These are phyloP conservation scores for Crithidia thermophila DNA, from an alignment of 208 protist species.

Conservation along the genomic window DNA sequence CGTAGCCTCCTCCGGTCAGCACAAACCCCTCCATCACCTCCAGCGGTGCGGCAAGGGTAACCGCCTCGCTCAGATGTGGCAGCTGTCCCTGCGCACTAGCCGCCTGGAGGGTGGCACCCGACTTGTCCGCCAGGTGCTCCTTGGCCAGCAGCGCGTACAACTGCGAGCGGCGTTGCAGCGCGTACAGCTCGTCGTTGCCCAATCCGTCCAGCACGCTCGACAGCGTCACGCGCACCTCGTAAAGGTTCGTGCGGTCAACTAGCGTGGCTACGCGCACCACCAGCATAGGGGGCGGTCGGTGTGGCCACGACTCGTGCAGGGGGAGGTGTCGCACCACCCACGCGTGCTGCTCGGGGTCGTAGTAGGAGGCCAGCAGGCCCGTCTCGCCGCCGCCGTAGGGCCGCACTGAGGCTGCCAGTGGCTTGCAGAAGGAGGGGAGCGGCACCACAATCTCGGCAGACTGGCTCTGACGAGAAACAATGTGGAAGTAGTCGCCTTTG, in stretches of 20 bases:
- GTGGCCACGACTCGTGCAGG: conserved; percentile 26
- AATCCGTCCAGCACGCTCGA: conserved; percentile 34
- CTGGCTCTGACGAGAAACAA: conserved; percentile 35
- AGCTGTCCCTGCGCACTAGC: conserved; percentile 15
- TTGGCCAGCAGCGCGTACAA: conserved; percentile 16
- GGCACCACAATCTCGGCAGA: conserved; percentile 30
- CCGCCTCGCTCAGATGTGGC: conserved; percentile 18
- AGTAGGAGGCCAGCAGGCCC: conserved; percentile 62
- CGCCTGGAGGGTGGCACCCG: conserved; percentile 1
- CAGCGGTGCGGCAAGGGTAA: conserved; percentile 35
- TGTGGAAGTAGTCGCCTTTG: conserved; percentile 22
- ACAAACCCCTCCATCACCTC: conserved; percentile 49
- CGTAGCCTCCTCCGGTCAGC: conserved; percentile 56
- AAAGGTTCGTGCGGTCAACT: conserved; percentile 43
- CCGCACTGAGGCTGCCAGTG: conserved; percentile 39
- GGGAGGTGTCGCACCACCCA: conserved; percentile 63
- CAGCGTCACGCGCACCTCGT: conserved; percentile 45
- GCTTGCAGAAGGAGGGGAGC: conserved; percentile 41
- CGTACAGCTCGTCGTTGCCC: conserved; percentile 33
- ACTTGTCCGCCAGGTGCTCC: conserved; percentile 18
- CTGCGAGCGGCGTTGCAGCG: conserved; percentile 41
- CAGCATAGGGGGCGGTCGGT: conserved; percentile 23
- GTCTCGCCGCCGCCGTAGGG: conserved; percentile 27
- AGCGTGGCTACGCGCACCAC: conserved; percentile 46
- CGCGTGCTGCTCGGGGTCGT: conserved; percentile 39